Base-by-base conservation (phyloP, 2,329 filamentous ascomycete species). In the Microdochium paspali region DNA sequence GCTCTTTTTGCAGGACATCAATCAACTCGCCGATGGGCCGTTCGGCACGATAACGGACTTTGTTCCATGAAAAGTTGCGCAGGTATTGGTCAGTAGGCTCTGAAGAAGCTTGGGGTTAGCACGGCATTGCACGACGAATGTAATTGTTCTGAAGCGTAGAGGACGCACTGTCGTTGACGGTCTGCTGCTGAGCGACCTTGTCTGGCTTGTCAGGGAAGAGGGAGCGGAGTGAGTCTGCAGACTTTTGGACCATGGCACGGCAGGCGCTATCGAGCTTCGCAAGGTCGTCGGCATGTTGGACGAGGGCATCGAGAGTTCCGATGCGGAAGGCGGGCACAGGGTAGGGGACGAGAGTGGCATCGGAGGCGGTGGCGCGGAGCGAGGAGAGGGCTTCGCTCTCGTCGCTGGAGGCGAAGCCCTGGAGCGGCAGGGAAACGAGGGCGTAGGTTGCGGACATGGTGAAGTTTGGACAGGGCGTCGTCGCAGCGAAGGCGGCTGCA, bases 41-140 rank as follows among this genome's bases (percentile, higher is more conserved):
- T 67, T 98, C 93, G 52, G 87, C 85, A 59, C 93, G 84, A 68
- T 97, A 98, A 65, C 95, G 93, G 68, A 95, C 88, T 68, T 93
- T 96, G 72, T 97, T 97, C 93, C 93, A 98, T 55, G 81, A 79
- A 68, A 97, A 98, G 47, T 79, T 84, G 61, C 84, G 81, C 43
- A 98, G 73, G 64, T 97, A 98, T 64, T 91, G 85, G 58, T 96
- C 91, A 51, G 91, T 90, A n/a, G 93, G 90, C 67, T 95, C 91
- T 97, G 64, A 30, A 49, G 51, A 25, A 45, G 46, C 9, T 53
- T 52, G 32, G 32, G 15, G 55, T 65, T 54, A 66, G 58, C 47
- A 46, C 43, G 44, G 46, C 30, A 23, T 5, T 18, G 28, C 42
- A 45, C 44, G 20, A 39, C 46, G 28, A 51, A 49, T 44, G 31